Evolutionary conservation across 176 grass and related monocot species (phyloP).

Genomic region (Raddia guianensis): DNA sequence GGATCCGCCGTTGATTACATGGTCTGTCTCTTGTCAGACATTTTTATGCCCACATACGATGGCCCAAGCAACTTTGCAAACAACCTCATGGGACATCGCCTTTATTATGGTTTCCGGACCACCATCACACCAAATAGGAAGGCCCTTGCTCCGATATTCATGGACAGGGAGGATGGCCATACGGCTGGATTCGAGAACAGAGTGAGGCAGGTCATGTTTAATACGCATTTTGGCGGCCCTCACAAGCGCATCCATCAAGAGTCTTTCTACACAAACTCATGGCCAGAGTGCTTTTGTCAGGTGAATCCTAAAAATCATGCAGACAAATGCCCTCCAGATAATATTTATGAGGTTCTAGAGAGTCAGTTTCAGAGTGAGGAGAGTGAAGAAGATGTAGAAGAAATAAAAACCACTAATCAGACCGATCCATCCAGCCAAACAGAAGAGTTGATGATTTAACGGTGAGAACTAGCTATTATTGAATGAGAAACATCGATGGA

Average conservation of each 20-base stretch:
- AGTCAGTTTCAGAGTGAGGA: conserved; percentile 58
- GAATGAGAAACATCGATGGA: not conserved
- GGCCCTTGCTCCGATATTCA: conserved; percentile 81
- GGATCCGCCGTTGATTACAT: conserved; percentile 97
- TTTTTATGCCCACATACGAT: conserved; percentile 96
- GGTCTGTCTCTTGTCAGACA: conserved; percentile 95
- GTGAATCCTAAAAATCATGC: conserved; percentile 47
- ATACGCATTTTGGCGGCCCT: conserved; percentile 69
- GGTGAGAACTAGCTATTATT: conserved; percentile 1
- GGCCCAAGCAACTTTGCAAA: conserved; percentile 99
- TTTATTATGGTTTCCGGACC: conserved; percentile 89
- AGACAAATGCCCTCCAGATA: conserved; percentile 67
- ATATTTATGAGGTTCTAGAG: conserved; percentile 66
- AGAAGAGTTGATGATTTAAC: conserved; percentile 42
- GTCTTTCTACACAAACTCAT: conserved; percentile 94
- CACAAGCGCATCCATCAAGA: conserved; percentile 75
- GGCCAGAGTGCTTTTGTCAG: conserved; percentile 99
- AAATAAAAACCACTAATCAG: conserved; percentile 26
- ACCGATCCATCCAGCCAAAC: conserved; percentile 39
- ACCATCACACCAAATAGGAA: conserved; percentile 88
- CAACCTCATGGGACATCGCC: conserved; percentile 94
- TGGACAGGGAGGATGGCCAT: conserved; percentile 79
- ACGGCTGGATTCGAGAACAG: conserved; percentile 66
- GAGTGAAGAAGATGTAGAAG: conserved; percentile 45
- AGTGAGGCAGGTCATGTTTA: conserved; percentile 77